Base-by-base conservation (phyloP, 805 yeast species). In the Ogataea salicorniae region DNA sequence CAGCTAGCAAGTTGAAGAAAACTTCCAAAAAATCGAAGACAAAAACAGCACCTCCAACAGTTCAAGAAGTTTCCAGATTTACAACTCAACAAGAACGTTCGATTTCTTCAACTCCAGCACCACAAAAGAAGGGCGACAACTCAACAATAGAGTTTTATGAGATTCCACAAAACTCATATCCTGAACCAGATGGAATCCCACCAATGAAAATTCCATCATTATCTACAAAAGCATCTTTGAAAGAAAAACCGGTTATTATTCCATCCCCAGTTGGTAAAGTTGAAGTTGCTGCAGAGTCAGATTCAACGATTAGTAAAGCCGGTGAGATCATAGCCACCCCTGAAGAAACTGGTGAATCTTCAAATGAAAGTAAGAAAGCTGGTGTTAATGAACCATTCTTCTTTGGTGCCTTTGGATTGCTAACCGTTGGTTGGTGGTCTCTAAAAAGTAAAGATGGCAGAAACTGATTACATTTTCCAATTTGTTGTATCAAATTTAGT, bases 61-160 rank as follows among this genome's bases (percentile, higher is more conserved):
- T n/a, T 9, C 39, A 20, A 20, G 35, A n/a, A 29, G 13, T 15
- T 13, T 15, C 14, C 26, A 22, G 37, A 35, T 38, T 56, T 31
- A 54, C 35, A 29, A 36, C 6, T 17, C 29, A 34, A 23, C 52
- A 52, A 34, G 46, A 48, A 16, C 53, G 63, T 49, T 35, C 49
- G 2, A 38, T 60, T 8, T 47, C 56, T 23, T 52, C 68, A n/a
- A 47, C 69, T 1, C 13, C 60, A 1, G 46, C 49, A 17, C 47
- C 35, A 2, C 38, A 47, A 6, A 79, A 81, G 34, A 81, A 81
- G 58, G 81, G 81, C 43, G 85, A 80, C 55, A 46, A 65, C 5
- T 79, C 84, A 8, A 75, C 79, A 37, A 80, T 81, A 51, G 87
- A 81, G 59, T 75, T 74, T 39, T 79, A 67, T 64, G 75, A 70